A percentile compares a stretch with the other conserved stretches of the same genome.
Evolutionary conservation across 1,139 yeast genomes (phyloP).

Genomic region (Hemisphaericaspora xylofermentans): DNA sequence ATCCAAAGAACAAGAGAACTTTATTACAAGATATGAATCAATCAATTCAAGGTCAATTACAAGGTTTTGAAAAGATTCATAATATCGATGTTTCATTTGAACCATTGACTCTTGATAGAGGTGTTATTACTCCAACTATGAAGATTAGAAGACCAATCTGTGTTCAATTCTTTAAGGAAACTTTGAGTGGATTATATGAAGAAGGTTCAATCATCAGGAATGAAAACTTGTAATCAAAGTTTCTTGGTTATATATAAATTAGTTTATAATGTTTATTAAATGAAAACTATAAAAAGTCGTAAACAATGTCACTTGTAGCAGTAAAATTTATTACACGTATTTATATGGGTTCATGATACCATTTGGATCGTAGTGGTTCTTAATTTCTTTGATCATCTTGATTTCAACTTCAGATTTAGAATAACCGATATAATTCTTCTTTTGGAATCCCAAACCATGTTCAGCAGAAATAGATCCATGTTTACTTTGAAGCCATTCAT

Average conservation of each 20-base stretch:
- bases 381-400: constrained; percentile 69
- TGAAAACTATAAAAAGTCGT: background rate
- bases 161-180: constrained; percentile 45
- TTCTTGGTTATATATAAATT: background rate
- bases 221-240: constrained; percentile 19
- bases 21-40: constrained; percentile 30
- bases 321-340: constrained; percentile 53
- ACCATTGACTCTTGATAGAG: constrained; percentile 64
- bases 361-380: constrained; percentile 83
- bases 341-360: constrained; percentile 92
- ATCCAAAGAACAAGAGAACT: constrained; percentile 25
- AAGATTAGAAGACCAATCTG: constrained; percentile 69
- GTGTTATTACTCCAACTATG: constrained; percentile 72
- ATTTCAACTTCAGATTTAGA: constrained; percentile 73
- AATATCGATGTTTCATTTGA: constrained; percentile 60
- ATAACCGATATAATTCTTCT: constrained; percentile 83
- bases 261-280: constrained; percentile 1
- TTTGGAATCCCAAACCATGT: constrained; percentile 96
- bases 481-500: constrained; percentile 75
- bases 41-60: constrained; percentile 24
- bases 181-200: constrained; percentile 54
- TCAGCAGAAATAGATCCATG: constrained; percentile 94
- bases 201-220: constrained; percentile 47
- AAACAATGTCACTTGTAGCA: too few species aligned
- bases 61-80: constrained; percentile 63